Percentiles rank a stretch among this genome's conserved stretches.
These are phyloP conservation scores for Vitis hybrid DNA, from an alignment of 177 flowering plant genomes.

Conservation along the genomic window DNA sequence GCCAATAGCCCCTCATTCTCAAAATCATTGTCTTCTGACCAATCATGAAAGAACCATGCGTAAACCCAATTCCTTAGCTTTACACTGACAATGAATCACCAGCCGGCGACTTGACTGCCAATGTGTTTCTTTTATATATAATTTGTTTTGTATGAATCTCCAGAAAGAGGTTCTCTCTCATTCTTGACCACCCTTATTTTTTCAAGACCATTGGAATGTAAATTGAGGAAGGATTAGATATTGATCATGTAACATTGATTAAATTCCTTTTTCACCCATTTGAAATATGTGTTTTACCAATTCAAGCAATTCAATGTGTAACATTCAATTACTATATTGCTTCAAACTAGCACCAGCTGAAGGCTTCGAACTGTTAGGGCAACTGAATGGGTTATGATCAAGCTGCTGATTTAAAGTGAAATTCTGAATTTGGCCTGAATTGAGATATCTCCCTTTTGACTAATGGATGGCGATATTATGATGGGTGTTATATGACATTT, in stretches of 20 bases:
- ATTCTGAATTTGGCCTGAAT: no score
- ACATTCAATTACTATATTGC: no score
- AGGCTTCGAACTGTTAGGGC: no score
- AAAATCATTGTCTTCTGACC: neutral
- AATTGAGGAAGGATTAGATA: neutral
- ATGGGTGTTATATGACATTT: no score
- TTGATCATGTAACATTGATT: neutral
- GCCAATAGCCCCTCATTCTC: constrained; percentile 15
- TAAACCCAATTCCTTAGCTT: neutral
- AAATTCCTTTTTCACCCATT: neutral
- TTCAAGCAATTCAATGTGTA: neutral
- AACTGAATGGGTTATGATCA: no score
- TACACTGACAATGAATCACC: neutral
- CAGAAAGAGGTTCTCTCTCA: neutral
- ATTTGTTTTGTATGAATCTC: no score
- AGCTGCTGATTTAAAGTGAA: no score
- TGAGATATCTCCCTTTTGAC: no score
- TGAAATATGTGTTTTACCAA: neutral
- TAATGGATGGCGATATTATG: no score
- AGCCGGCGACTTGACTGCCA: neutral
- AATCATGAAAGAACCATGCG: neutral
- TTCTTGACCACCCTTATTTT: neutral
- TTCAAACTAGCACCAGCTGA: no score
- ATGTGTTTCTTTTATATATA: neutral
- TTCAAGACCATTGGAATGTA: neutral